Evolutionary conservation across 2,329 filamentous ascomycete species (phyloP), one percentile per base, ranked within the genome.

Genomic region (Pseudogymnoascus sp.): DNA sequence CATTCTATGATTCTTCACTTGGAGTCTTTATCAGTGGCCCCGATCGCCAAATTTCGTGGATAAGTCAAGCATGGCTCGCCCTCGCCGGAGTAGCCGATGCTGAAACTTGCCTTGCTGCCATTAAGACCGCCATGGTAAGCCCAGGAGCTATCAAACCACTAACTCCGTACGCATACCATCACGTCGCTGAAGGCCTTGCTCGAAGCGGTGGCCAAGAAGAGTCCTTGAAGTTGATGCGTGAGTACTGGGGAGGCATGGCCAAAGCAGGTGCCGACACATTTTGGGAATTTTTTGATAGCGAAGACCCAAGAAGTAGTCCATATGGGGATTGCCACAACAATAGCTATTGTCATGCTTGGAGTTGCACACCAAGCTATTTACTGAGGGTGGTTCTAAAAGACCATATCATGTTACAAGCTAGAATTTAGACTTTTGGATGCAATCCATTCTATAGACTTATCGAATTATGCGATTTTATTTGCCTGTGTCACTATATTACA

Each of bases 221-320:
- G 38, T 71, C 69, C 26, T 60, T 74, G 63, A 68, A 61, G 69
- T 71, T 73, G 65, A 71, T 72, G 66, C 63, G 23, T 59, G 70
- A 66, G n/a, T 74, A 74, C 64, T 75, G 73, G 73, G 73, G 73
- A 11, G 69, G 70, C 1, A 75, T 75, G 73, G 68, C 70, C 1
- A 66, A 63, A 19, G 71, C 69, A 23, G 73, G 73, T 1, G 73
- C 71, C 5, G 72, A 74, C 63, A 74, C 73, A 6, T 74, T 74
- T 57, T 74, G 72, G 72, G 73, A 74, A 62, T 71, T 68, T 59
- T 75, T 70, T 53, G 69, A 75, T 64, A 65, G 62, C 2, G 63
- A 65, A 3, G 69, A 74, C 63, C 67, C 68, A 4, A 67, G 62
- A 62, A 67, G 65, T 8, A 74, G 72, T 63, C 73, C 73, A 2